A percentile compares a stretch with the other conserved stretches of the same genome.
These are phyloP conservation scores for Setomelanomma holmii DNA, from an alignment of 2,329 filamentous ascomycete species.

Conservation along the genomic window DNA sequence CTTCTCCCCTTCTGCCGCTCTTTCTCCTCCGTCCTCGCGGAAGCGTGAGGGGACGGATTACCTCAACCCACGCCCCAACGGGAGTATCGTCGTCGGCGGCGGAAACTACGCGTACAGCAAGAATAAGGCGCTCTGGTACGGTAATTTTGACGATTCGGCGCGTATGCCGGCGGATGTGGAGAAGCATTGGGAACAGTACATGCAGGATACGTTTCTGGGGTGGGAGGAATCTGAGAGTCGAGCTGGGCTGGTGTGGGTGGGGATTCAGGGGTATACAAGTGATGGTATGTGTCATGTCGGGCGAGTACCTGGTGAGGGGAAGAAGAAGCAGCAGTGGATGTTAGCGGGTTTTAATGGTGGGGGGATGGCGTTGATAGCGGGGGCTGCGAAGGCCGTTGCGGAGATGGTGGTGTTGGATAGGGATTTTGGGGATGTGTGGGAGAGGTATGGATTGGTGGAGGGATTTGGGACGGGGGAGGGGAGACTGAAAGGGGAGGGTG, in stretches of 20 bases:
- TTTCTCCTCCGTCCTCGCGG: not conserved
- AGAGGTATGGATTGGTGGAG: conserved; percentile 42
- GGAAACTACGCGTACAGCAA: conserved; percentile 45
- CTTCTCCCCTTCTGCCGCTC: conserved; percentile 12
- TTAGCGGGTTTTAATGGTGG: conserved; percentile 60
- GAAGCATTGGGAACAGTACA: conserved; percentile 57
- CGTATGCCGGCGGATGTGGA: conserved; percentile 52
- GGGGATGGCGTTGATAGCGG: conserved; percentile 58
- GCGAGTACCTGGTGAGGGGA: conserved; percentile 46
- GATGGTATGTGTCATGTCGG: conserved; percentile 57
- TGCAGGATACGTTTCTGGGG: conserved; percentile 57
- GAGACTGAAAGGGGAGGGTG: conserved; percentile 22
- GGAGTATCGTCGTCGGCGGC: conserved; percentile 38
- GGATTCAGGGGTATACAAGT: conserved; percentile 48
- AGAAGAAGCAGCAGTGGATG: conserved; percentile 50
- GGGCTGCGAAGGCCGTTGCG: conserved; percentile 51
- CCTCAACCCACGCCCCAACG: conserved; percentile 19
- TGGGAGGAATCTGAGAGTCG: conserved; percentile 56
- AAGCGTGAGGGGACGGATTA: conserved; percentile 11
- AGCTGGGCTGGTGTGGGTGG: conserved; percentile 53
- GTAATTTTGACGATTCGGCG: conserved; percentile 55
- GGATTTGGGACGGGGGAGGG: conserved; percentile 45
- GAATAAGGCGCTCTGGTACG: conserved; percentile 53
- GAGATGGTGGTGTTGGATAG: conserved; percentile 48
- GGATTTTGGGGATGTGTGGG: conserved; percentile 41